Conservation (phyloP, 768 basidiomycete species). For the Tylopilus vinaceipallidus region DNA sequence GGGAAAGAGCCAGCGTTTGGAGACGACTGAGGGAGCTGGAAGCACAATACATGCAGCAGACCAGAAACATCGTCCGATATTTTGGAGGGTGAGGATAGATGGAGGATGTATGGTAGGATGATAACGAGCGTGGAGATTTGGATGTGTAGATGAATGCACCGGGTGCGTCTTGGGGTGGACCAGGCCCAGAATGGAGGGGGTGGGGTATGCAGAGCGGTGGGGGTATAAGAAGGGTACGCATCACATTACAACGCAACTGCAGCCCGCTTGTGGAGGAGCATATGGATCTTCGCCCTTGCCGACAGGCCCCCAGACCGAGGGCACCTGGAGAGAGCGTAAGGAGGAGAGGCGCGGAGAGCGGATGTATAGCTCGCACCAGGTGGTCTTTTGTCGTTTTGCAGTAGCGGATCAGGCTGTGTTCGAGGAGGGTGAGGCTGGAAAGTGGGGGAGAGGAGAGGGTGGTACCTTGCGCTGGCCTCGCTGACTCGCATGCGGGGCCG, state of each 20-base stretch:
- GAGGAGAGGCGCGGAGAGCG: background rate
- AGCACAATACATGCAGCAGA: constrained; percentile 25
- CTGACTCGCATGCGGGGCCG: constrained; percentile 70
- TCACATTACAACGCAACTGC: constrained; percentile 74
- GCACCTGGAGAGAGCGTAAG: constrained; percentile 51
- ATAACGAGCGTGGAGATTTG: constrained; percentile 27
- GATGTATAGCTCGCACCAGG: constrained; percentile 51
- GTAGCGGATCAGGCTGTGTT: constrained; percentile 80
- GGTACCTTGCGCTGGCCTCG: constrained; percentile 77
- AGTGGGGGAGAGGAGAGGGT: background rate
- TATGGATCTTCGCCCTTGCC: constrained; percentile 92
- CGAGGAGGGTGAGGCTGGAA: background rate
- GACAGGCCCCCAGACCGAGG: constrained; percentile 92
- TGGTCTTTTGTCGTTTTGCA: constrained; percentile 93
- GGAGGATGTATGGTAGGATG: constrained; percentile 24
- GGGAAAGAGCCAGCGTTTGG: constrained; percentile 3
- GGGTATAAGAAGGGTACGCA: constrained; percentile 33
- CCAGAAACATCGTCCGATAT: constrained; percentile 26
- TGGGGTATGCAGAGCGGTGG: constrained; percentile 32
- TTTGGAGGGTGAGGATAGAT: constrained; percentile 24
- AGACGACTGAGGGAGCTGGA: constrained; percentile 9
- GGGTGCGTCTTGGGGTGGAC: constrained; percentile 10
- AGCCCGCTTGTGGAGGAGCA: constrained; percentile 74
- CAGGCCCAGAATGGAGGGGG: constrained; percentile 5
- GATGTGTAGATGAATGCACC: constrained; percentile 19